Evolutionary conservation across 202 grass and related monocot species (phyloP).

Genomic region (Eragrostis tef): DNA sequence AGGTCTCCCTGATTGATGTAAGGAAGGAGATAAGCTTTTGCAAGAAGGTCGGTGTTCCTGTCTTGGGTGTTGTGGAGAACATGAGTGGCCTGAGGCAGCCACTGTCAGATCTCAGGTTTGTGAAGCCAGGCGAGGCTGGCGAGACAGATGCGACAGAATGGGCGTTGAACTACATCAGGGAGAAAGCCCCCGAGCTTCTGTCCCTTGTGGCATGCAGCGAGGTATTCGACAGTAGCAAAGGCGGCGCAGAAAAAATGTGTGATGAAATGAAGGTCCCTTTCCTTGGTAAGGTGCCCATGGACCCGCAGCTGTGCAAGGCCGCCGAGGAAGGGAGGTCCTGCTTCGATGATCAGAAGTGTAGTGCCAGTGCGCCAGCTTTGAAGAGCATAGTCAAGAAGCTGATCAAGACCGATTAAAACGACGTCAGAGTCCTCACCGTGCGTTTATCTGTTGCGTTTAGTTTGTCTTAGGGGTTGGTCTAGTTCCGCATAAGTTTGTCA

Average conservation of each 20-base stretch:
- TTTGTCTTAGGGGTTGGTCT: background rate
- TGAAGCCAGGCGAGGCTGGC: conserved; percentile 54
- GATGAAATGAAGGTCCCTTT: conserved; percentile 83
- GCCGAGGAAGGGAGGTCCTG: conserved; percentile 95
- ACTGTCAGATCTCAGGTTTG: conserved; percentile 74
- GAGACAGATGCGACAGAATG: conserved; percentile 81
- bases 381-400: conserved; percentile 79
- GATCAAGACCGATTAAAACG: conserved; percentile 39
- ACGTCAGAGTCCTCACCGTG: background rate
- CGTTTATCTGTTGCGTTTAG: background rate
- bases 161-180: conserved; percentile 69
- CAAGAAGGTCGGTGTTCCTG: conserved; percentile 76
- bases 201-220: conserved; percentile 67
- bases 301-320: conserved; percentile 81
- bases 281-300: conserved; percentile 92
- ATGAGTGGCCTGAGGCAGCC: conserved; percentile 85
- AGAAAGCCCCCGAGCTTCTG: conserved; percentile 75
- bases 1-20: conserved; percentile 89
- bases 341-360: conserved; percentile 77
- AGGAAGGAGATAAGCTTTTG: conserved; percentile 94
- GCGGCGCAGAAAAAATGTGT: conserved; percentile 87
- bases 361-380: conserved; percentile 70
- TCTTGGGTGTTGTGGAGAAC: conserved; percentile 92
- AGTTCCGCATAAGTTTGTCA: background rate
- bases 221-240: conserved; percentile 81